These are phyloP conservation scores for Tulasnella sp. DNA, from an alignment of 768 basidiomycete genomes.

Conservation along the genomic window DNA sequence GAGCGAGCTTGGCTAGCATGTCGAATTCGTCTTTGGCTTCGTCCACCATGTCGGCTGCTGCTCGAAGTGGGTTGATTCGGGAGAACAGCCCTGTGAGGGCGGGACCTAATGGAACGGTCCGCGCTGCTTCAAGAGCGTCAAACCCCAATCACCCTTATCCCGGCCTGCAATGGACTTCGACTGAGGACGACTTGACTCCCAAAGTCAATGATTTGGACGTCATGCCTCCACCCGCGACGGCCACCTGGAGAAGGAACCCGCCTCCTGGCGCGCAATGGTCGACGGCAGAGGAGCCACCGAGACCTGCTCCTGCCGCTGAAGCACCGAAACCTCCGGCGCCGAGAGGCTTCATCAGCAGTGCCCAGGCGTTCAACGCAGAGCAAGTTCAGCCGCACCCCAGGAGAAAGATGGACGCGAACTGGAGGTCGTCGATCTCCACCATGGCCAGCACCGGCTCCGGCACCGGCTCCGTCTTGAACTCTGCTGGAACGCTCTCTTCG, in stretches of 20 bases:
- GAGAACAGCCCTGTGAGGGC: not conserved
- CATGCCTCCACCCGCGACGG: not conserved
- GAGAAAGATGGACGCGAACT: constrained; percentile 2
- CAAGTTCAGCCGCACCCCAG: not conserved
- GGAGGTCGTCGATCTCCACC: constrained; percentile 16
- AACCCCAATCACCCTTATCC: not conserved
- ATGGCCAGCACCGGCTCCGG: not conserved
- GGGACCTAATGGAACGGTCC: not conserved
- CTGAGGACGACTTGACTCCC: constrained; percentile 12
- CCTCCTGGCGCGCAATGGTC: constrained; percentile 1
- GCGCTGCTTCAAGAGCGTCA: not conserved
- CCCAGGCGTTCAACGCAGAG: constrained; percentile 5
- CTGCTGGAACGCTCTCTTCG: not conserved
- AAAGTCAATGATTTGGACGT: constrained; percentile 10
- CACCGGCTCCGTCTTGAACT: not conserved
- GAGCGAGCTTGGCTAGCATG: constrained; percentile 12
- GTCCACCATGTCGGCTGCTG: not conserved
- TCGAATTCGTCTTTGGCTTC: not conserved
- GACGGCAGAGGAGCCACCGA: not conserved
- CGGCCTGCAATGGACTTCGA: not conserved
- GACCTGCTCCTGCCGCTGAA: not conserved
- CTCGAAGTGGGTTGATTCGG: not conserved
- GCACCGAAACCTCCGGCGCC: not conserved
- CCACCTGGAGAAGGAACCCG: not conserved
- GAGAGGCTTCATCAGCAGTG: not conserved